phyloP scores from a whole-genome alignment of 805 yeast genomes.

The Groenewaldozyma tartarivorans region DNA sequence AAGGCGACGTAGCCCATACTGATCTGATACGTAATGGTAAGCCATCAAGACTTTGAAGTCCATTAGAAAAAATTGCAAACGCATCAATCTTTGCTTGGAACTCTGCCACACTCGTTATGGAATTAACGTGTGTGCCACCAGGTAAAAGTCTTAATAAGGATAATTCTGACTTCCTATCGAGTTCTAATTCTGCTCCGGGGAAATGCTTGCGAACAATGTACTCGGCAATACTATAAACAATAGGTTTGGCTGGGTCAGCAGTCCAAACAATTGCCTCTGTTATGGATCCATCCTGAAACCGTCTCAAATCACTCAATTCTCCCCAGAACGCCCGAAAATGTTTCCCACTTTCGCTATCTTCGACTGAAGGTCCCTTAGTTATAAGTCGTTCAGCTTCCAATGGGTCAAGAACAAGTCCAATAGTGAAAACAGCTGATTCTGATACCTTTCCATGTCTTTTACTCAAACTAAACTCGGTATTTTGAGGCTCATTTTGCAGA shows the following conservation, averaged over 20 bases:
- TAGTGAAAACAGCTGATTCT: conserved; percentile 13
- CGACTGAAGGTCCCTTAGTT: conserved; percentile 73
- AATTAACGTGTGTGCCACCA: too few relatives aligned
- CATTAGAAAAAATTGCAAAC: conserved; percentile 42
- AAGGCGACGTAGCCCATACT: conserved; percentile 63
- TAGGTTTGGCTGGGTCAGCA: conserved; percentile 43
- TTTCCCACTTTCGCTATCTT: conserved; percentile 48
- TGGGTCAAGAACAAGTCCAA: conserved; percentile 65
- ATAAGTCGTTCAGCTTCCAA: conserved; percentile 71
- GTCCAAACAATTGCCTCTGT: conserved; percentile 86
- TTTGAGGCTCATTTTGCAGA: conserved; percentile 4
- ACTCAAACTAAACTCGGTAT: conserved; percentile 5
- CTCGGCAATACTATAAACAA: conserved; percentile 54
- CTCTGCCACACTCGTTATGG: conserved; percentile 47
- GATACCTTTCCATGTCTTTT: conserved; percentile 9
- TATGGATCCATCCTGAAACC: conserved; percentile 87
- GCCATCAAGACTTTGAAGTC: conserved; percentile 37
- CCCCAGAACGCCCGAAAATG: conserved; percentile 89
- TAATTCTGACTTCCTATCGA: neutral
- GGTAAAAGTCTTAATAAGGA: conserved; percentile 6
- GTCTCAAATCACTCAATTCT: conserved; percentile 67
- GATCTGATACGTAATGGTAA: conserved; percentile 67
- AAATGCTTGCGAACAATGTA: conserved; percentile 60
- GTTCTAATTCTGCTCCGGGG: conserved; percentile 14
- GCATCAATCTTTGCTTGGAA: conserved; percentile 30